phyloP scores from a whole-genome alignment of 2,329 filamentous ascomycete species.

The Juglanconis juglandina region DNA sequence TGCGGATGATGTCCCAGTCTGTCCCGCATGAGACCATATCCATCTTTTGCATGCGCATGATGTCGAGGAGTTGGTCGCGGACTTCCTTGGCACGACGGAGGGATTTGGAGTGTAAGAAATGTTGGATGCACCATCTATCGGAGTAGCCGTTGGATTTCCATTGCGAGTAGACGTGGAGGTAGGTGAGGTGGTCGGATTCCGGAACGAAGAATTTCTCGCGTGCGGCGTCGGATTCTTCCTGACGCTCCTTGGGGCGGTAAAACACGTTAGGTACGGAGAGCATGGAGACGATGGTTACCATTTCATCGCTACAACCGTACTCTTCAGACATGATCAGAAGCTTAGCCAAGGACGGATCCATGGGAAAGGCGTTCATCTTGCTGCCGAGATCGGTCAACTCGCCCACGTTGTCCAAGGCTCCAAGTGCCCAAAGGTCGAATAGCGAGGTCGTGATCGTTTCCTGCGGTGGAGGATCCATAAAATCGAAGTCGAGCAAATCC shows the following conservation, averaged over 20 bases:
- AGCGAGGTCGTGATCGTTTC: constrained; percentile 96
- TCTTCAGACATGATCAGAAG: constrained; percentile 86
- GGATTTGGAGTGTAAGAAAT: constrained; percentile 95
- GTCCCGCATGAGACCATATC: constrained; percentile 81
- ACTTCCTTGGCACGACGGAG: constrained; percentile 90
- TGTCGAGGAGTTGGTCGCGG: constrained; percentile 86
- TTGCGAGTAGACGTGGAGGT: constrained; percentile 91
- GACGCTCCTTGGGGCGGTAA: constrained; percentile 92
- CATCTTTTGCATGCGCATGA: constrained; percentile 94
- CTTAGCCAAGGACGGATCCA: constrained; percentile 95
- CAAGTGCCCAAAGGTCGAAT: constrained; percentile 95
- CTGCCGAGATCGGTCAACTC: constrained; percentile 82
- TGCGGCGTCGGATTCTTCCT: constrained; percentile 92
- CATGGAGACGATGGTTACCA: constrained; percentile 98
- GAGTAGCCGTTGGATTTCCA: constrained; percentile 90
- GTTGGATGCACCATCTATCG: constrained; percentile 87
- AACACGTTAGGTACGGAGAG: constrained; percentile 94
- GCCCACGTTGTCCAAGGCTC: constrained; percentile 88
- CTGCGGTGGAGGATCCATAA: constrained; percentile 97
- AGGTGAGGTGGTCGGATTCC: constrained; percentile 93
- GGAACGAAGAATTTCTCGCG: constrained; percentile 98
- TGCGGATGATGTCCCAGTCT: constrained; percentile 93
- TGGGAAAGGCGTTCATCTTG: constrained; percentile 96
- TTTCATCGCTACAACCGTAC: constrained; percentile 93
- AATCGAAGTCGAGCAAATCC: constrained; percentile 93